These are phyloP conservation scores for Solanum virginianum DNA, from an alignment of 257 asterid species.

Conservation along the genomic window DNA sequence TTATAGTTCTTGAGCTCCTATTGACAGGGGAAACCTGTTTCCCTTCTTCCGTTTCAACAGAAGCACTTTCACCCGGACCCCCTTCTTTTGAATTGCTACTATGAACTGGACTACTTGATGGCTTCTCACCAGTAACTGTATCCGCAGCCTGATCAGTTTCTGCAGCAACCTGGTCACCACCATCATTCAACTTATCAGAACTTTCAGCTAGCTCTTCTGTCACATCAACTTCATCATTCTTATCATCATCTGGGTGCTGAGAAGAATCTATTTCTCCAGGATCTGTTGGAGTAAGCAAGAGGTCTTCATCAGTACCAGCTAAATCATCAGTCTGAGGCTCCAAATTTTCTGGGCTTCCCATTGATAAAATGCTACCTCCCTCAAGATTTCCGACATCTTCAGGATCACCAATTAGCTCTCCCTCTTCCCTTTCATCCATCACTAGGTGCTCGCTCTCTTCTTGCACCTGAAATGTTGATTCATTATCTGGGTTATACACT, in stretches of 20 bases:
- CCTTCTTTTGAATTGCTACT: constrained; percentile 36
- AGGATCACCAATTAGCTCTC: constrained; percentile 46
- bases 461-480: constrained; percentile 36
- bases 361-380: constrained; percentile 24
- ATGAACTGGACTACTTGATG: constrained; percentile 26
- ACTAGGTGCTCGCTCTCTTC: constrained; percentile 50
- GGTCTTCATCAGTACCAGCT: constrained; percentile 26
- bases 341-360: constrained; percentile 24
- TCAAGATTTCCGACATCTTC: constrained; percentile 29
- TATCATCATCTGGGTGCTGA: constrained; percentile 36
- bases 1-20: constrained; percentile 49
- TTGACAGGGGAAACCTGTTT: constrained; percentile 19
- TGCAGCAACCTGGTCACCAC: constrained; percentile 19
- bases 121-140: constrained; percentile 15
- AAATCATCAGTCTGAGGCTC: constrained; percentile 34
- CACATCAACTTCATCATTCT: constrained; percentile 18
- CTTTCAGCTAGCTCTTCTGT: constrained; percentile 23
- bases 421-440: constrained; percentile 75
- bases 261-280: constrained; percentile 45
- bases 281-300: constrained; percentile 24
- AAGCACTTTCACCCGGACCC: constrained; percentile 9
- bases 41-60: constrained; percentile 15
- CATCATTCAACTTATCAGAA: constrained; percentile 23
- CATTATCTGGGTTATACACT: constrained; percentile 31
- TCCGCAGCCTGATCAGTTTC: constrained; percentile 30